phyloP scores from a whole-genome alignment of 331 rosid genomes.

The Quercus phellos region DNA sequence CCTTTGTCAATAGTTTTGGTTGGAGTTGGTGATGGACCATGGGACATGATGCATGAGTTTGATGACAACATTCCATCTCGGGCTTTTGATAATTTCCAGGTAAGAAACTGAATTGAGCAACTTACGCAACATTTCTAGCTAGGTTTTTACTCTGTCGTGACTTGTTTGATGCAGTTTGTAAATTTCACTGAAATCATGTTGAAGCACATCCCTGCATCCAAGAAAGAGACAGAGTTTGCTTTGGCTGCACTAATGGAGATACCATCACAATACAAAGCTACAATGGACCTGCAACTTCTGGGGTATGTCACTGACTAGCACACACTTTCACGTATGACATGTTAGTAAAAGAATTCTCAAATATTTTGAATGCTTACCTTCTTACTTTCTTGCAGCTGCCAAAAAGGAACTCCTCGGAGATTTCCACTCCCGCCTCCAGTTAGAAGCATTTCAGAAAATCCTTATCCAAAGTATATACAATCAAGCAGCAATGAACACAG shows the following conservation, averaged over 20 bases:
- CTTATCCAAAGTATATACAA: background rate
- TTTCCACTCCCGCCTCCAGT: slow-evolving; percentile 21
- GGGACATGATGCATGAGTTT: slow-evolving; percentile 18
- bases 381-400: slow-evolving; percentile 7
- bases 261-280: slow-evolving; percentile 24
- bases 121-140: background rate
- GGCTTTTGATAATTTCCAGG: slow-evolving; percentile 27
- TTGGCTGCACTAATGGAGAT: slow-evolving; percentile 26
- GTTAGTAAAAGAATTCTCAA: background rate
- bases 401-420: background rate
- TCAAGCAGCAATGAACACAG: background rate
- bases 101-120: background rate
- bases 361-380: background rate
- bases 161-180: slow-evolving; percentile 20
- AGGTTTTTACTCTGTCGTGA: background rate
- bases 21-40: slow-evolving; percentile 35
- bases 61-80: slow-evolving; percentile 16
- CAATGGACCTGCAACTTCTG: slow-evolving; percentile 7
- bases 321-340: background rate
- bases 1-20: slow-evolving; percentile 29
- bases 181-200: slow-evolving; percentile 26
- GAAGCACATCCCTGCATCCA: background rate
- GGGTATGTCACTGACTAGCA: slow-evolving; percentile 3
- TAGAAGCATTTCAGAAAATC: background rate
- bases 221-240: slow-evolving; percentile 24